Base-by-base conservation (phyloP, 116 monocot species). In the Papilionanthe hybrid region DNA sequence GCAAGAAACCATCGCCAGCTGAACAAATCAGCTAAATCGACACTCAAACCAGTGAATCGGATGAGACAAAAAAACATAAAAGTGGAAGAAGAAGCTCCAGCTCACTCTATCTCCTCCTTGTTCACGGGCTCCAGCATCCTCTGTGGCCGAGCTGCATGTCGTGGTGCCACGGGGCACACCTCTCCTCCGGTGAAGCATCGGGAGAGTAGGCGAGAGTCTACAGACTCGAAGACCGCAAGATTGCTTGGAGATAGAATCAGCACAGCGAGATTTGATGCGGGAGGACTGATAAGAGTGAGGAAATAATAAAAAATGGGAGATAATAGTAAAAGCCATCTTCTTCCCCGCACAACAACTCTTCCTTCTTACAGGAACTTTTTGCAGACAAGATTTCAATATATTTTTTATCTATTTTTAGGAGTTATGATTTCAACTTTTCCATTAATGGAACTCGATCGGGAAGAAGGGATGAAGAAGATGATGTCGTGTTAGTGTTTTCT, bases 141-240 rank as follows among this genome's bases (percentile, higher is more conserved):
- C 74, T 44, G 57, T 23, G 25, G 77, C n/a, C 1, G 72, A 77
- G 22, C 45, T 57, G 18, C 68, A 56, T 45, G 25, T 76, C 30
- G 48, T 9, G 29, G 49, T 13, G 56, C 37, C 53, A 7, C 42
- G 72, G 73, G 41, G 8, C 3, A 22, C 41, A 9, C 1, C 41
- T 48, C 74, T 78, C 67, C 78, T 73, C 66, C 81, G 81, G 8
- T 71, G 78, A 55, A 81, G 84, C 68, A 80, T 80, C 57, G 45
- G 53, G 77, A 47, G 50, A 19, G 56, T 27, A 56, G 42, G 47
- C 29, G 53, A 69, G 80, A 68, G 7, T 6, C 43, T 43, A n/a
- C 5, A 22, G 1, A 29, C 43, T n/a, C 43, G 18, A 44, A n/a
- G n/a, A 19, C 20, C n/a, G 7, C 19, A 42, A 9, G 42, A 19